phyloP scores from a whole-genome alignment of 2,329 filamentous ascomycete species.

The Botrytis hyacinthi region DNA sequence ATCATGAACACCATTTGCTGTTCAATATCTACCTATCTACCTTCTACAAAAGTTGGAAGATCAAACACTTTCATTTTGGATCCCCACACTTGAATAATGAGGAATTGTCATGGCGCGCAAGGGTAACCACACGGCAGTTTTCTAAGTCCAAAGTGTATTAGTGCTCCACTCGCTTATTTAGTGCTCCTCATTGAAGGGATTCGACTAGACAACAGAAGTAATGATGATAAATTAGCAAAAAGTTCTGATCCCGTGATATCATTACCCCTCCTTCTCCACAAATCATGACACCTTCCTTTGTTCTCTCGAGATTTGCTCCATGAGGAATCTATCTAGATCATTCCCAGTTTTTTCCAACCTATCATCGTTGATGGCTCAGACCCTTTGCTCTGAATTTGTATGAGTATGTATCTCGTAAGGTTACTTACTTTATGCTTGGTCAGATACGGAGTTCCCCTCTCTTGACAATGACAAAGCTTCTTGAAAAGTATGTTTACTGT shows the following conservation, averaged over 20 bases:
- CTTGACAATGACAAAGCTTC: no score
- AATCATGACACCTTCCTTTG: background rate
- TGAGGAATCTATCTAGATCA: no score
- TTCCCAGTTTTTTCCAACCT: no score
- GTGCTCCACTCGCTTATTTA: conserved; percentile 1
- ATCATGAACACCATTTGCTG: background rate
- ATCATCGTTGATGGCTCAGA: no score
- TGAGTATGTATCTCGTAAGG: no score
- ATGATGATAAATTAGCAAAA: background rate
- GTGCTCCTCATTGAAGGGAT: background rate
- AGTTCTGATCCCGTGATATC: background rate
- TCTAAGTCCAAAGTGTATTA: background rate
- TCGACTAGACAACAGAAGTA: background rate
- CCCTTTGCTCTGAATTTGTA: no score
- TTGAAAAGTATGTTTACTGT: no score
- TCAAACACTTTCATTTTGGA: background rate
- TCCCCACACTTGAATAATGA: background rate
- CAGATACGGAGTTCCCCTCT: no score
- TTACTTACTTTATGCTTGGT: no score
- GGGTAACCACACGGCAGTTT: background rate
- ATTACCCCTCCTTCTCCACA: background rate
- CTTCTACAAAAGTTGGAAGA: background rate
- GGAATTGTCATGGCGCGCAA: background rate
- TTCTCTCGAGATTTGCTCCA: no score
- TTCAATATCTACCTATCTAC: background rate